Conservation (phyloP, 2,329 filamentous ascomycete species). For the Elsinoe perseae region DNA sequence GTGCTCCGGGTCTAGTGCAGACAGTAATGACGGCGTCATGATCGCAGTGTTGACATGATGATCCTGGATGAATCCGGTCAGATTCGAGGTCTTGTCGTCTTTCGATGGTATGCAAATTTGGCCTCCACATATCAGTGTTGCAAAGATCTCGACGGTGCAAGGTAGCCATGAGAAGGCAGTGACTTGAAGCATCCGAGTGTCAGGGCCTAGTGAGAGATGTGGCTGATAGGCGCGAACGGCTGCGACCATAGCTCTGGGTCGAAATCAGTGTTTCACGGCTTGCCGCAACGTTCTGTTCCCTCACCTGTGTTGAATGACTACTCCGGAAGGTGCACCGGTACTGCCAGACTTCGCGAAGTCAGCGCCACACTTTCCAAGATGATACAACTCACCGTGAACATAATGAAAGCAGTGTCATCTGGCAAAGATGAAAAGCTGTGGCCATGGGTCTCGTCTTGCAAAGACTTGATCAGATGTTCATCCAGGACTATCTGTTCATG, state of each 20-base stretch:
- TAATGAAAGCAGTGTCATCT: not conserved
- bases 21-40: constrained; percentile 6
- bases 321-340: not conserved
- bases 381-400: constrained; percentile 1
- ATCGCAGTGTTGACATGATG: not conserved
- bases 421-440: not conserved
- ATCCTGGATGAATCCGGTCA: not conserved
- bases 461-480: not conserved
- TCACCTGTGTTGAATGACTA: constrained; percentile 5
- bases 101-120: constrained; percentile 5
- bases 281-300: not conserved
- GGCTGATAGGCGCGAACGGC: not conserved
- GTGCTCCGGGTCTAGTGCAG: not conserved
- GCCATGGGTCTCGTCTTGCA: not conserved
- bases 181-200: constrained; percentile 6
- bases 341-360: not conserved
- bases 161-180: not conserved
- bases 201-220: not conserved
- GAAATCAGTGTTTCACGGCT: not conserved
- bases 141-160: constrained; percentile 8
- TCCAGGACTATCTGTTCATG: not conserved
- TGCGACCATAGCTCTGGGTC: not conserved
- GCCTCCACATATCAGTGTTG: not conserved
- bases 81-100: not conserved
- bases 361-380: not conserved